Conservation (phyloP, 169 alveolate genomes). For the Plasmodium gonderi region DNA sequence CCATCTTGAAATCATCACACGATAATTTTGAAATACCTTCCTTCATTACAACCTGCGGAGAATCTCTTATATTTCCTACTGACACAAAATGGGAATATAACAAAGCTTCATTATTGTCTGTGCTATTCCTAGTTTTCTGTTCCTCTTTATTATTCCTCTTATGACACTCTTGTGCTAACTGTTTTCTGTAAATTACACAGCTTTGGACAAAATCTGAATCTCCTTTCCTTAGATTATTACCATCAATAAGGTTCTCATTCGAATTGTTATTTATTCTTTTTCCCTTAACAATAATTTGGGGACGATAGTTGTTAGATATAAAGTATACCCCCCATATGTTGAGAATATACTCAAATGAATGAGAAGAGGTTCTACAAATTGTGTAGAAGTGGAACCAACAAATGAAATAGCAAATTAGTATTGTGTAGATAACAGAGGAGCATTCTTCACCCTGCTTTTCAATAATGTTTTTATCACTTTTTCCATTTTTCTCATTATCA, state of each 20-base stretch:
- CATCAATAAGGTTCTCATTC: not conserved
- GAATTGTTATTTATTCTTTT: not conserved
- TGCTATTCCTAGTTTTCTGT: no score
- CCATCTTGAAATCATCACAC: not conserved
- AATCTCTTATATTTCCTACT: no score
- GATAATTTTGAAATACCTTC: no score
- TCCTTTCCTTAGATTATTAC: not conserved
- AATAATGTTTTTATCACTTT: not conserved
- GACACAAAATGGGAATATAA: no score
- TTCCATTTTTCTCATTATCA: not conserved
- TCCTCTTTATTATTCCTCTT: no score
- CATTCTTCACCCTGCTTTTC: not conserved
- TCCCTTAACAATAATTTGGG: not conserved
- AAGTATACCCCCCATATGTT: conserved; percentile 75
- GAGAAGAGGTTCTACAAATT: conserved; percentile 74
- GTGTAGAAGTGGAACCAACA: conserved; percentile 76
- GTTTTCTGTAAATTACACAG: not conserved
- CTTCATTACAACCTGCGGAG: no score
- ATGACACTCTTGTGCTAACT: no score
- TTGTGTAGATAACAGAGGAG: not conserved
- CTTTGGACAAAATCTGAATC: not conserved
- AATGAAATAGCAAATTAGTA: conserved; percentile 38
- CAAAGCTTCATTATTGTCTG: no score
- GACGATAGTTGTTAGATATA: conserved; percentile 60
- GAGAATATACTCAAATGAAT: conserved; percentile 70